These are phyloP conservation scores for Myxozyma sirexii DNA, from an alignment of 805 yeast species.

Conservation along the genomic window DNA sequence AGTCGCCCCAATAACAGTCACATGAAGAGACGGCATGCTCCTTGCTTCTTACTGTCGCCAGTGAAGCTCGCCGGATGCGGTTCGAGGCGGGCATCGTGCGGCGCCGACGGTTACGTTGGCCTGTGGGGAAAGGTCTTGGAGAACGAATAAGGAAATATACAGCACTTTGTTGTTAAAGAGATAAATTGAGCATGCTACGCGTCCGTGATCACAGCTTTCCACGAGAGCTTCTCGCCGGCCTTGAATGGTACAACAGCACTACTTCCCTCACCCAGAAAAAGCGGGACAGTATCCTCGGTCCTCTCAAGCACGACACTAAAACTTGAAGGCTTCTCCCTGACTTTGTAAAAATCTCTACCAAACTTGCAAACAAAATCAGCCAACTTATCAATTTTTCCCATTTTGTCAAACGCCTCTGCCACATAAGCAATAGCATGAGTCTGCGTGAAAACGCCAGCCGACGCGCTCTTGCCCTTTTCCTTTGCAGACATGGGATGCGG, in stretches of 20 bases:
- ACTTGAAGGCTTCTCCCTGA: slow-evolving; percentile 51
- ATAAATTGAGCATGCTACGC: neutral
- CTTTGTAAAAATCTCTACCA: slow-evolving; percentile 71
- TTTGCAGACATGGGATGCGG: slow-evolving; percentile 89
- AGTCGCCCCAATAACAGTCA: slow-evolving; percentile 15
- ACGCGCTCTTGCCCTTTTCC: slow-evolving; percentile 75
- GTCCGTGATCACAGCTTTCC: slow-evolving; percentile 45
- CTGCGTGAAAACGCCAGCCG: slow-evolving; percentile 98
- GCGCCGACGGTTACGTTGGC: neutral
- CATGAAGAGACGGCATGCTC: neutral
- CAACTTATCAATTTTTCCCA: slow-evolving; percentile 64
- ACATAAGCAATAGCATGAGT: slow-evolving; percentile 76
- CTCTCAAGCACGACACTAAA: slow-evolving; percentile 57
- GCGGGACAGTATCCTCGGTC: slow-evolving; percentile 58
- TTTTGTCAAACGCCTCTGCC: slow-evolving; percentile 80
- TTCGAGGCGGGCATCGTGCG: neutral
- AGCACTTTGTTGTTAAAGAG: neutral
- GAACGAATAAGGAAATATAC: neutral
- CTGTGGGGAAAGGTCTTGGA: neutral
- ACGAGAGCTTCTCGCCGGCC: slow-evolving; percentile 73
- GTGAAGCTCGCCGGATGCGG: neutral
- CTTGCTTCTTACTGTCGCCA: too few relatives aligned
- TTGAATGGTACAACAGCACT: slow-evolving; percentile 77
- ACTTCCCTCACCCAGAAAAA: slow-evolving; percentile 50
- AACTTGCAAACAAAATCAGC: slow-evolving; percentile 73